Percentiles rank a stretch among this genome's conserved stretches.
phyloP scores from a whole-genome alignment of 306 rosid genomes.

The Cicer bijugum region DNA sequence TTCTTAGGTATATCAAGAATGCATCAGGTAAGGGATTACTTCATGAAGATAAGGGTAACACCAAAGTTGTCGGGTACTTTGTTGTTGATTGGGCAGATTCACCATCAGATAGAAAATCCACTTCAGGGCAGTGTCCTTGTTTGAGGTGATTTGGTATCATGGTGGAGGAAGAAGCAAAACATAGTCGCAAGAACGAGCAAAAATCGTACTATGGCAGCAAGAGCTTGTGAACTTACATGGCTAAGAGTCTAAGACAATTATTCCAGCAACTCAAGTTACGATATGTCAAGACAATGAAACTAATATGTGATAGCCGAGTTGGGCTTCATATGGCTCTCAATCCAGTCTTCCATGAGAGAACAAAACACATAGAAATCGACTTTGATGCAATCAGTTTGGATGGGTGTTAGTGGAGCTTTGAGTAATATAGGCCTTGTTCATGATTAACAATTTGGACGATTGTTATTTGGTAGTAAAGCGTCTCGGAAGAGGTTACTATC shows the following conservation, averaged over 20 bases:
- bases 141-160: neutral
- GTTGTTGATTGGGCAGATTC: too few species aligned
- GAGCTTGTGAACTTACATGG: neutral
- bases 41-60: neutral
- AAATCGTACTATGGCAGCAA: neutral
- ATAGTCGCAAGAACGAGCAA: neutral
- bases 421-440: too few species aligned
- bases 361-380: neutral
- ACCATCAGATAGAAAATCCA: too few species aligned
- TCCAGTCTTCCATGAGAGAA: neutral
- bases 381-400: too few species aligned
- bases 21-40: neutral
- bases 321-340: neutral
- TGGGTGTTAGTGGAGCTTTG: too few species aligned
- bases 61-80: too few species aligned
- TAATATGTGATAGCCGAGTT: neutral
- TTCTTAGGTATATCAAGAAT: neutral
- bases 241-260: neutral
- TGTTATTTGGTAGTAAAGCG: too few species aligned
- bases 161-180: neutral
- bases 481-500: too few species aligned
- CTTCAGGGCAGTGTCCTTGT: neutral
- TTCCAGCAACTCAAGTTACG: neutral
- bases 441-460: too few species aligned
- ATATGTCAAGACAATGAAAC: neutral